Evolutionary conservation across 2,329 filamentous ascomycete genomes (phyloP).

Genomic region (Fusarium sp.): DNA sequence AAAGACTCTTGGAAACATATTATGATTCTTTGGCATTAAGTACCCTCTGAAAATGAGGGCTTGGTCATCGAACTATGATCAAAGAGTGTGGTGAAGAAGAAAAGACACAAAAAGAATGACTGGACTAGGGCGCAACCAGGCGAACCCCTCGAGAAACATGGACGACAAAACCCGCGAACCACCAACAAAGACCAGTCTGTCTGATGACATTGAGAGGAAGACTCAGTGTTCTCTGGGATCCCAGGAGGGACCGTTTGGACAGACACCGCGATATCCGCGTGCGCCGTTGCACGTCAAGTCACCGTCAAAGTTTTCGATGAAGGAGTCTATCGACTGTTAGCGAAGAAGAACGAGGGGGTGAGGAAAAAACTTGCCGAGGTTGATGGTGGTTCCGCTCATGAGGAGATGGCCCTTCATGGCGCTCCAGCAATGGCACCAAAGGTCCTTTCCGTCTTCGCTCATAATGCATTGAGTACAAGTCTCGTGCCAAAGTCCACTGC

Average conservation of each 20-base stretch:
- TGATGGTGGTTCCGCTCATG: neutral
- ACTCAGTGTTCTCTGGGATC: neutral
- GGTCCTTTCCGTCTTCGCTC: neutral
- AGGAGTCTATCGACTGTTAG: conserved; percentile 13
- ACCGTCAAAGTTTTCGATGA: conserved; percentile 25
- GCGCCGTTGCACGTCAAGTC: conserved; percentile 23
- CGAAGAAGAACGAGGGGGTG: neutral
- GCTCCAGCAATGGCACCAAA: conserved; percentile 27
- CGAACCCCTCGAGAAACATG: neutral
- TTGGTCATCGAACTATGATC: neutral
- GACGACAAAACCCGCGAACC: neutral
- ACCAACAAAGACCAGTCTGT: neutral
- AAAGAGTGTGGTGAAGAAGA: conserved; percentile 16
- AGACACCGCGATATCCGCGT: conserved; percentile 18
- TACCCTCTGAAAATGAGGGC: neutral
- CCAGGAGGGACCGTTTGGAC: conserved; percentile 4
- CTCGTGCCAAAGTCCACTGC: conserved; percentile 23
- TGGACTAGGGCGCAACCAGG: neutral
- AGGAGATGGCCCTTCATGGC: neutral
- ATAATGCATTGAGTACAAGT: conserved; percentile 32
- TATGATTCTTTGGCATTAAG: neutral
- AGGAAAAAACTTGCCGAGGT: conserved; percentile 13
- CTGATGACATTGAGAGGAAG: neutral
- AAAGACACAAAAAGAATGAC: neutral
- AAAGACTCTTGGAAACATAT: neutral